Conservation (phyloP, 2,329 filamentous ascomycete species). For the Sphaerulina populicola region DNA sequence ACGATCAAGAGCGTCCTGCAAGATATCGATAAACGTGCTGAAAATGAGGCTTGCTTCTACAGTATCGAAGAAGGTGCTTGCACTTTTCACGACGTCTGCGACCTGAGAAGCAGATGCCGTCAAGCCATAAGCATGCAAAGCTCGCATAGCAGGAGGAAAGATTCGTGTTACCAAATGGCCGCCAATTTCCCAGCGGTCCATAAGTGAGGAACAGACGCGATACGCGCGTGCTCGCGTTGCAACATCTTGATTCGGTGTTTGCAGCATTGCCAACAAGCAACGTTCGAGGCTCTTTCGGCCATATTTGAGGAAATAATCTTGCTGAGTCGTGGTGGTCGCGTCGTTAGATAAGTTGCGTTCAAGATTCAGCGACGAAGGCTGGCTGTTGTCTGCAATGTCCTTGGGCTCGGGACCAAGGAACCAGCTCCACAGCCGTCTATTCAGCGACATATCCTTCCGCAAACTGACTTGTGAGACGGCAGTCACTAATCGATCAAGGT, state of each 20-base stretch:
- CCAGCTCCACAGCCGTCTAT: conserved; percentile 92
- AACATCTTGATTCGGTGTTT: conserved; percentile 46
- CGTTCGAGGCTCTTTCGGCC: conserved; percentile 66
- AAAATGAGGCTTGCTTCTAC: conserved; percentile 93
- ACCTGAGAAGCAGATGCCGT: conserved; percentile 62
- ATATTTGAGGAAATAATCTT: conserved; percentile 68
- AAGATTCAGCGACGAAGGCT: conserved; percentile 19
- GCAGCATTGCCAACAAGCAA: conserved; percentile 70
- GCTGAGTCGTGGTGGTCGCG: conserved; percentile 47
- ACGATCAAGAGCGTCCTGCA: conserved; percentile 13
- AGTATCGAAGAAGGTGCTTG: conserved; percentile 92
- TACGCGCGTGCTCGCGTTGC: conserved; percentile 74
- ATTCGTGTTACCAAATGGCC: conserved; percentile 79
- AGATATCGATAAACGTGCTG: conserved; percentile 28
- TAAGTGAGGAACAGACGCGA: conserved; percentile 83
- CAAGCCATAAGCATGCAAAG: conserved; percentile 65
- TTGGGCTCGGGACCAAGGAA: conserved; percentile 70
- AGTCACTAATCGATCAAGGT: conserved; percentile 71
- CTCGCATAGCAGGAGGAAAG: conserved; percentile 77
- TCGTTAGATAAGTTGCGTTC: conserved; percentile 38
- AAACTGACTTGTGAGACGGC: conserved; percentile 82
- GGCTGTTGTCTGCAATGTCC: conserved; percentile 26
- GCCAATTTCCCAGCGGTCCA: conserved; percentile 98
- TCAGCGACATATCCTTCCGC: conserved; percentile 91
- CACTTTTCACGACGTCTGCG: conserved; percentile 80